These are phyloP conservation scores for Platismatia glauca DNA, from an alignment of 495 filamentous ascomycete species.

Conservation along the genomic window DNA sequence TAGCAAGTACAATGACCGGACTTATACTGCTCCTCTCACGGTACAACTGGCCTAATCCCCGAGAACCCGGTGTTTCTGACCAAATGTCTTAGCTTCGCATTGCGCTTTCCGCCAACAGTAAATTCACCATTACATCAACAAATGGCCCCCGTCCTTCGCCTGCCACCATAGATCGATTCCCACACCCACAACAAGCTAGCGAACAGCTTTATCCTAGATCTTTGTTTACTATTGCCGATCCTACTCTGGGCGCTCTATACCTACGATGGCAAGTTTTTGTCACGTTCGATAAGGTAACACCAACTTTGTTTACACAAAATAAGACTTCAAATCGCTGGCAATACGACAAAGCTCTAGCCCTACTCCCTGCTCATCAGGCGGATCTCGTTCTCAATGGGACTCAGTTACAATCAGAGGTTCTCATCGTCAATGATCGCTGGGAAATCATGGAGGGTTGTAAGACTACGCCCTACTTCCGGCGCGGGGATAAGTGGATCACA, in stretches of 20 bases:
- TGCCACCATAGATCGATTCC: not conserved
- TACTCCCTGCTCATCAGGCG: conserved; percentile 8
- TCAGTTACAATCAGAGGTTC: conserved; percentile 19
- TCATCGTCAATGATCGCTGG: conserved; percentile 56
- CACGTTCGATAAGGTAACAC: conserved; percentile 42
- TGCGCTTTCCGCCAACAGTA: conserved; percentile 39
- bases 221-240: not conserved
- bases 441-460: conserved; percentile 82
- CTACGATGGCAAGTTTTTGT: conserved; percentile 43
- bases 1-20: conserved; percentile 9
- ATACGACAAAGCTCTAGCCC: conserved; percentile 54
- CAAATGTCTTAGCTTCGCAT: not conserved
- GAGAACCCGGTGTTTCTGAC: not conserved
- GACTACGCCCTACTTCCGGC: conserved; percentile 72
- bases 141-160: not conserved
- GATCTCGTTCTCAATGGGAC: not conserved
- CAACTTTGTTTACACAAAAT: conserved; percentile 59
- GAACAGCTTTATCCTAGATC: not conserved
- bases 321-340: conserved; percentile 62
- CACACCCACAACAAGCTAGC: too few relatives aligned
- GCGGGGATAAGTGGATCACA: conserved; percentile 57
- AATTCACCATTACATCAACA: conserved; percentile 31
- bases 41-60: conserved; percentile 30
- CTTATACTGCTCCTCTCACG: conserved; percentile 3
- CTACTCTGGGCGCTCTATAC: not conserved